Conservation (phyloP, 169 alveolate species). For the Eimeria necatrix region DNA sequence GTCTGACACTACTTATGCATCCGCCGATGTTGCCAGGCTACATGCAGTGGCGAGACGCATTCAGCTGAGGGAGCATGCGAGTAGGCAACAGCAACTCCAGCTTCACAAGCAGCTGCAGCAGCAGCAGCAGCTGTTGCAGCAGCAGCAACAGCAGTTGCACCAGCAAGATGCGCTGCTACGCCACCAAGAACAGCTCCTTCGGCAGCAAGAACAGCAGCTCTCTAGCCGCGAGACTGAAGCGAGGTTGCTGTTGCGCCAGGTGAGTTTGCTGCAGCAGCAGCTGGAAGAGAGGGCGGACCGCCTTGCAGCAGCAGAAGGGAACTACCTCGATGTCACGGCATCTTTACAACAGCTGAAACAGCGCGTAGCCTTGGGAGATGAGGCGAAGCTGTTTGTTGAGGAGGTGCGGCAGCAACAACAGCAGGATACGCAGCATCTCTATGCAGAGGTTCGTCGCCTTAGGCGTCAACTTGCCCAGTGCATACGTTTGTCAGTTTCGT, state of each 20-base stretch:
- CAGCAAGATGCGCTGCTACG: constrained; percentile 73
- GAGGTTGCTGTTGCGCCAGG: constrained; percentile 59
- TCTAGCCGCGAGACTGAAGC: constrained; percentile 73
- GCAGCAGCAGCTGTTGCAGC: constrained; percentile 76
- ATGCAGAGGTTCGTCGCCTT: constrained; percentile 74
- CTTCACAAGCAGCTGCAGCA: constrained; percentile 74
- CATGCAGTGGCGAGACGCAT: constrained; percentile 75
- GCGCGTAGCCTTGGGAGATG: constrained; percentile 72
- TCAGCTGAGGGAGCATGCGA: constrained; percentile 70
- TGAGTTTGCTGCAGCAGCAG: constrained; percentile 71
- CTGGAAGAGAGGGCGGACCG: constrained; percentile 69
- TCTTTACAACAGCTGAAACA: constrained; percentile 58
- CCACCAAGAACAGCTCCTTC: constrained; percentile 64
- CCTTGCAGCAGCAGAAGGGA: constrained; percentile 73
- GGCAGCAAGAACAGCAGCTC: constrained; percentile 74
- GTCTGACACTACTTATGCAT: constrained; percentile 57
- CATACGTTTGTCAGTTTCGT: background rate
- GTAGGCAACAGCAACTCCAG: constrained; percentile 70
- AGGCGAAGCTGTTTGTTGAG: constrained; percentile 60
- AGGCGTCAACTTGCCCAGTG: constrained; percentile 62
- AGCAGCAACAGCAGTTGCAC: constrained; percentile 77
- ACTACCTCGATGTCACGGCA: constrained; percentile 60
- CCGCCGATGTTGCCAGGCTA: constrained; percentile 76
- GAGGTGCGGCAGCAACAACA: constrained; percentile 74
- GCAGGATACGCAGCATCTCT: constrained; percentile 71